phyloP scores from a whole-genome alignment of 1,284 basidiomycete genomes.

The Sanghuangporus baumii region DNA sequence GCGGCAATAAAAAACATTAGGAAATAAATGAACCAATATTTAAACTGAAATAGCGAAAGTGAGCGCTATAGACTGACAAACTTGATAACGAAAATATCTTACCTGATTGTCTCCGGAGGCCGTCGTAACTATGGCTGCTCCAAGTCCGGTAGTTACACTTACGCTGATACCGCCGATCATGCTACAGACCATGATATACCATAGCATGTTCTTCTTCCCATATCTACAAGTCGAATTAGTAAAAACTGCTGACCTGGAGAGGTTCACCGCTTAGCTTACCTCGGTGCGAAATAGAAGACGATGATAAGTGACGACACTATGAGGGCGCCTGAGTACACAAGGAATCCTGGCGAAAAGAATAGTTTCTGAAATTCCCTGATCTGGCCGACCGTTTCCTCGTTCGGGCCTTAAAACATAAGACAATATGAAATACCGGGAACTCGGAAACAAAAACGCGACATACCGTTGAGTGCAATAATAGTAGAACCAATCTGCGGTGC shows the following conservation, averaged over 20 bases:
- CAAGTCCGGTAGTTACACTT: conserved; percentile 61
- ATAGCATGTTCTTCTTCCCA: conserved; percentile 62
- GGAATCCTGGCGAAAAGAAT: conserved; percentile 59
- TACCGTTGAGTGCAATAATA: conserved; percentile 53
- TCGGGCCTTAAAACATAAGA: conserved; percentile 29
- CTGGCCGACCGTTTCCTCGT: conserved; percentile 51
- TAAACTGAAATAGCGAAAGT: conserved; percentile 30
- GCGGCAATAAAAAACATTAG: conserved; percentile 50
- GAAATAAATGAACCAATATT: conserved; percentile 58
- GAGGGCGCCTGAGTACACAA: conserved; percentile 46
- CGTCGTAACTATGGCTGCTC: conserved; percentile 56
- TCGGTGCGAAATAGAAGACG: conserved; percentile 42
- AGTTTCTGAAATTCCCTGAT: conserved; percentile 55
- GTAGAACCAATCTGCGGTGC: conserved; percentile 12
- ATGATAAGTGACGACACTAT: conserved; percentile 32
- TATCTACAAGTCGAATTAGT: conserved; percentile 29
- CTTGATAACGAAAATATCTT: neutral
- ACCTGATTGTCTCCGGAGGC: conserved; percentile 45
- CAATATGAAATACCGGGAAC: neutral
- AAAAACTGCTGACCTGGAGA: neutral
- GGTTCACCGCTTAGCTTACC: conserved; percentile 5
- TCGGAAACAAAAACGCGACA: neutral
- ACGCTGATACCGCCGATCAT: conserved; percentile 66
- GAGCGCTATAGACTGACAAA: neutral
- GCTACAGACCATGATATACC: conserved; percentile 58